Evolutionary conservation across 352 stramenopile genomes (phyloP), one percentile per base, ranked within the genome.

Genomic region (Globisporangium alternatum): DNA sequence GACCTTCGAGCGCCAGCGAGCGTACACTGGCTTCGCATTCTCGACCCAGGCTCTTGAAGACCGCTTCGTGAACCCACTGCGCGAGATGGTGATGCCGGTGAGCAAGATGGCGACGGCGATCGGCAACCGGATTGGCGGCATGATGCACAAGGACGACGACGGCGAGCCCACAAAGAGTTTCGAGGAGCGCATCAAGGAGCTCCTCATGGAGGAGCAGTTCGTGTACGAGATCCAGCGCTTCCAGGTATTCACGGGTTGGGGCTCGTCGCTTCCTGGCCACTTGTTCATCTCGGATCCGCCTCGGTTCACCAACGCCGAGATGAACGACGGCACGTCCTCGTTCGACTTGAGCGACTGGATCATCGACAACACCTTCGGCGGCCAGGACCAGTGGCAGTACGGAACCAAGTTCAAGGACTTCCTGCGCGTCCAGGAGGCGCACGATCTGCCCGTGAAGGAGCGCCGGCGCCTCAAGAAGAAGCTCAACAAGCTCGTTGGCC

Each of bases 371-470:
- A 64, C 73, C 8, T 88, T 91, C 25, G 86, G 84, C n/a, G 73
- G 75, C 37, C 69, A 70, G 12, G 84, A 92, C 72, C 81, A 93
- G 60, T 95, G 86, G 86, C 80, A 95, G 44, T 93, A 95, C 72
- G 84, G 80, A 6, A 93, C 84, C 22, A 90, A 85, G 66, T 93
- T 95, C 64, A 89, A 91, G 66, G 86, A 95, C 63, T 93, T 91
- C 22, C 54, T 91, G 58, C 80, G 81, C 1, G 81, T 82, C 4
- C 78, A 81, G n/a, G 70, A 90, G 39, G 74, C 78, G n/a, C 60
- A 65, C 8, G 63, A 80, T 22, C 60, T 83, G 22, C 67, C 71
- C 2, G 54, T 78, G 17, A 86, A 87, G 35, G 78, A 91, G 21
- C 82, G 80, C 22, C 79, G 77, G 0, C 77, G 80, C 1, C 76